These are phyloP conservation scores for Articulospora tetracladia DNA, from an alignment of 495 filamentous ascomycete genomes.

Conservation along the genomic window DNA sequence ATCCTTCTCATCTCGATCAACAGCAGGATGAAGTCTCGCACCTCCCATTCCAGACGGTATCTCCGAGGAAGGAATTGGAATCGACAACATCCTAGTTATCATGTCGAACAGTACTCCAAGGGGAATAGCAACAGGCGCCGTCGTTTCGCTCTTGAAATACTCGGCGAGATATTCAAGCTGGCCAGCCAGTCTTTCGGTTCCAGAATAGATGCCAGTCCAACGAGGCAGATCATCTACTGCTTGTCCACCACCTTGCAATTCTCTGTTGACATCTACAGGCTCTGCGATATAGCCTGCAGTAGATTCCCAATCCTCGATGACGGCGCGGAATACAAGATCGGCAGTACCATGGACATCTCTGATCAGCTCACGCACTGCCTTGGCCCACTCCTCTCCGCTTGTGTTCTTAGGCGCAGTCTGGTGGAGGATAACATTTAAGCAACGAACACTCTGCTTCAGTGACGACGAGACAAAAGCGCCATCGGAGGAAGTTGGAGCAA, in stretches of 20 bases:
- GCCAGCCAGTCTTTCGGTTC: constrained; percentile 61
- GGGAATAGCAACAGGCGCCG: constrained; percentile 56
- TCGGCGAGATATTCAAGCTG: constrained; percentile 55
- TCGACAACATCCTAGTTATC: constrained; percentile 61
- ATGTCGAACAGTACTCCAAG: constrained; percentile 62
- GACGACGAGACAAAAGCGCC: constrained; percentile 39
- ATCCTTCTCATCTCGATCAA: constrained; percentile 75
- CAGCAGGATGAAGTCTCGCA: constrained; percentile 56
- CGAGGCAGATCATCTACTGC: constrained; percentile 47
- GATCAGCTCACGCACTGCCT: constrained; percentile 54
- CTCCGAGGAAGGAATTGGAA: constrained; percentile 49
- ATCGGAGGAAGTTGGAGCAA: constrained; percentile 53
- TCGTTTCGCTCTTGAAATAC: constrained; percentile 50
- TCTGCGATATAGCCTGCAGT: constrained; percentile 35
- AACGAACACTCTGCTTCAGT: constrained; percentile 49
- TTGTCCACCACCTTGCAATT: constrained; percentile 39
- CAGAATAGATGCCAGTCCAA: constrained; percentile 71
- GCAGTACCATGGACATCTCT: constrained; percentile 60
- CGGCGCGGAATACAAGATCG: constrained; percentile 69
- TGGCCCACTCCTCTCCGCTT: constrained; percentile 68
- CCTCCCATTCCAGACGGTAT: constrained; percentile 31
- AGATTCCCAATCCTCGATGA: constrained; percentile 76
- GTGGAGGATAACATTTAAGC: constrained; percentile 63
- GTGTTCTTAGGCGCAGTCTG: constrained; percentile 73
- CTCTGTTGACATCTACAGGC: constrained; percentile 31